phyloP scores from a whole-genome alignment of 176 grass and related monocot genomes.

The Musa beccarii region DNA sequence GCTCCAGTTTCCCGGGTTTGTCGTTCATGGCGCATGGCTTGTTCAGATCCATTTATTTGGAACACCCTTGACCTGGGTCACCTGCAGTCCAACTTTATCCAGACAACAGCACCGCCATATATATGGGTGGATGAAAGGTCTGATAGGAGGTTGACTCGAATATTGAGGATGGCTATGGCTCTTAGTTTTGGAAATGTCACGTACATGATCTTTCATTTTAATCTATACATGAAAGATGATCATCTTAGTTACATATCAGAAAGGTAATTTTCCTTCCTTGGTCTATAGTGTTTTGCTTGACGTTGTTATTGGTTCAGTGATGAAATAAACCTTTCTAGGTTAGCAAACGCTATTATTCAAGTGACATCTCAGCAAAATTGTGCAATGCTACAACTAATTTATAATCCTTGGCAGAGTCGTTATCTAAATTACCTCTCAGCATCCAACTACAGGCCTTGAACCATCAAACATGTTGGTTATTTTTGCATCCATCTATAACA shows the following conservation, averaged over 20 bases:
- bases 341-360: background rate
- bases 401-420: background rate
- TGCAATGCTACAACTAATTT: background rate
- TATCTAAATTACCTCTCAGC: background rate
- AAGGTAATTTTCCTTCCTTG: constrained; percentile 48
- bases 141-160: constrained; percentile 62
- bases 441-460: background rate
- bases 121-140: constrained; percentile 88
- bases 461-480: background rate
- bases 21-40: constrained; percentile 60
- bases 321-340: background rate
- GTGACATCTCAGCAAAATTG: background rate
- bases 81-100: constrained; percentile 84
- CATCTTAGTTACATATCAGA: constrained; percentile 77
- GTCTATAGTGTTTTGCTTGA: background rate
- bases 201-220: constrained; percentile 93
- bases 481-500: background rate
- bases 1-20: constrained; percentile 82
- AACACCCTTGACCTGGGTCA: constrained; percentile 72
- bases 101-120: constrained; percentile 74
- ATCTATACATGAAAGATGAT: constrained; percentile 94
- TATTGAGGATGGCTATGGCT: constrained; percentile 71
- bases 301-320: background rate
- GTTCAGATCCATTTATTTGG: constrained; percentile 95
- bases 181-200: constrained; percentile 58